Base-by-base conservation (phyloP, 495 filamentous ascomycete genomes). In the Arthonia radiata region DNA sequence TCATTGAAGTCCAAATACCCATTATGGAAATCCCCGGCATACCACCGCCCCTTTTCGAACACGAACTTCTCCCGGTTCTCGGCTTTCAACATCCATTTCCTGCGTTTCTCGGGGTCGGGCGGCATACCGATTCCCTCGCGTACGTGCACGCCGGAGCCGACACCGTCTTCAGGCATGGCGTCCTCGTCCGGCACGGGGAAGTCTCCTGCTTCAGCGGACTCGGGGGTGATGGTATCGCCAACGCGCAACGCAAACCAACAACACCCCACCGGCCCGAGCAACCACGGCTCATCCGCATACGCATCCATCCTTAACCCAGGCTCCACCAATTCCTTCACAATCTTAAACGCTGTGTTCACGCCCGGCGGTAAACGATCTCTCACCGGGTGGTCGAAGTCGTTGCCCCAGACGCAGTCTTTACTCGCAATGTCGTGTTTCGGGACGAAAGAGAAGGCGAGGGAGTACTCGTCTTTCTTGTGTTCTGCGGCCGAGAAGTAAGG, bases 351-450 rank as follows among this genome's bases (percentile, higher is more conserved):
- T 0, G 71, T 64, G 26, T 57, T 59, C 43, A 92, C 90, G 4
- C 80, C 83, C 0, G 72, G 73, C 0, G 86, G 86, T 1, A 97
- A 54, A n/a, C 68, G 58, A 37, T 86, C 69, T 21, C 77, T 64
- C 31, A 97, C 77, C 0, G 82, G 76, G 15, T 69, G 61, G 37
- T 86, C 78, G 33, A 93, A 92, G 48, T 91, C 75, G 44, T 93
- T 93, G 11, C 83, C 83, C 31, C 81, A 91, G 18, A 92, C 58
- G 1, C 93, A 59, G 29, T 79, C 71, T 13, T 64, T 48, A 23
- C 66, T 79, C 4, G 58, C 55, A 15, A 91, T 67, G 26, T 51
- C 51, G 21, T 50, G 42, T 36, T 74, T 71, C 25, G 70, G 78
- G 4, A 59, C 57, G 42, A 93, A 74, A 11, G 59, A 52, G 43